These are phyloP conservation scores for Avena sativa DNA, from an alignment of 176 grass and related monocot species.

Conservation along the genomic window DNA sequence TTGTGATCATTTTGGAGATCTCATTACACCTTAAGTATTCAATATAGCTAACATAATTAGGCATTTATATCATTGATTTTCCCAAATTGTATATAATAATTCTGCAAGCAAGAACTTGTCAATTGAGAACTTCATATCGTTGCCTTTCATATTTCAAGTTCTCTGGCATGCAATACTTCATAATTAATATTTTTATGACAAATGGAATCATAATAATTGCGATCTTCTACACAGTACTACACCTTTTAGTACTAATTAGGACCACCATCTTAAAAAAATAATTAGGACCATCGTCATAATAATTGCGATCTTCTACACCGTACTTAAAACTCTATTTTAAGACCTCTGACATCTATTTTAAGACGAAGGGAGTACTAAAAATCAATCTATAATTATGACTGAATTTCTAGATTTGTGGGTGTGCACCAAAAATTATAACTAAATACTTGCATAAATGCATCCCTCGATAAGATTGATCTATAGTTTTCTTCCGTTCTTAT, in stretches of 20 bases:
- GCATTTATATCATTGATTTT: not conserved
- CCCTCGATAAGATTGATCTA: not conserved
- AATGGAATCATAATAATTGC: not conserved
- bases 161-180: not conserved
- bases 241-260: too few relatives aligned
- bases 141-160: not conserved
- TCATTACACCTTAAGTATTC: constrained; percentile 8
- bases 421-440: not conserved
- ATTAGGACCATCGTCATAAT: not conserved
- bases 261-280: too few relatives aligned
- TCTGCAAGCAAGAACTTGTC: not conserved
- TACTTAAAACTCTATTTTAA: not conserved
- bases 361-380: too few relatives aligned
- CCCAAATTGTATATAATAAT: not conserved
- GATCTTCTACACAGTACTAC: not conserved
- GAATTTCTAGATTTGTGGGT: not conserved
- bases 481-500: too few relatives aligned
- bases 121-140: not conserved
- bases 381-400: not conserved
- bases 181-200: constrained; percentile 9
- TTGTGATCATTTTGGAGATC: constrained; percentile 34
- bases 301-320: not conserved
- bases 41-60: not conserved
- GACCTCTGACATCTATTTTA: too few relatives aligned
- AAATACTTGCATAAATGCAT: too few relatives aligned